These are phyloP conservation scores for Penicillium polonicum DNA, from an alignment of 2,329 filamentous ascomycete genomes.

Conservation along the genomic window DNA sequence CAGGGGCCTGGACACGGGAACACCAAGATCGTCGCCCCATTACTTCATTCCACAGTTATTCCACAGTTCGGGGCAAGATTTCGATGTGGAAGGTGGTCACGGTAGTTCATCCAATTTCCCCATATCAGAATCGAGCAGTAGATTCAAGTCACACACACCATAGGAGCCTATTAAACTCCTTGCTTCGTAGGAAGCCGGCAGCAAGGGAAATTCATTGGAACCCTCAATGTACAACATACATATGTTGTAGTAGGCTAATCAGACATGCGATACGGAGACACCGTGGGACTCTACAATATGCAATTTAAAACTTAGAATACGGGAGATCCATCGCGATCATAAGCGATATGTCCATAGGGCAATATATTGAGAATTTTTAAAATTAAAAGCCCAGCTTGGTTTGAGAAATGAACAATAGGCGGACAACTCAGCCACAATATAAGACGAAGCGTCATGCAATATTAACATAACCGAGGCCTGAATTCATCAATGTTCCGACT, in stretches of 20 bases:
- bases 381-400: too few relatives aligned
- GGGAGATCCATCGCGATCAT: not conserved
- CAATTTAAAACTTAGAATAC: not conserved
- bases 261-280: not conserved
- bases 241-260: not conserved
- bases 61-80: constrained; percentile 1
- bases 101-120: not conserved
- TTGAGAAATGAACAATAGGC: not conserved
- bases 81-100: not conserved
- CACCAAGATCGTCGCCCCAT: constrained; percentile 7
- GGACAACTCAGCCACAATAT: constrained; percentile 2
- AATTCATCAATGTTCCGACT: constrained; percentile 4
- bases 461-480: not conserved
- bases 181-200: not conserved
- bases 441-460: not conserved
- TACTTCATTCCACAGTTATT: constrained; percentile 9
- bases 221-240: not conserved
- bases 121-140: not conserved
- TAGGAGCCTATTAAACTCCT: not conserved
- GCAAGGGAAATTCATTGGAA: not conserved
- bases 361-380: not conserved
- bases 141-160: not conserved
- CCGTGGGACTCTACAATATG: not conserved
- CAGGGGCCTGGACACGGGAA: constrained; percentile 19
- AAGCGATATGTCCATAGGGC: not conserved